phyloP scores from a whole-genome alignment of 345 rosid genomes.

The Ailanthus altissimus region DNA sequence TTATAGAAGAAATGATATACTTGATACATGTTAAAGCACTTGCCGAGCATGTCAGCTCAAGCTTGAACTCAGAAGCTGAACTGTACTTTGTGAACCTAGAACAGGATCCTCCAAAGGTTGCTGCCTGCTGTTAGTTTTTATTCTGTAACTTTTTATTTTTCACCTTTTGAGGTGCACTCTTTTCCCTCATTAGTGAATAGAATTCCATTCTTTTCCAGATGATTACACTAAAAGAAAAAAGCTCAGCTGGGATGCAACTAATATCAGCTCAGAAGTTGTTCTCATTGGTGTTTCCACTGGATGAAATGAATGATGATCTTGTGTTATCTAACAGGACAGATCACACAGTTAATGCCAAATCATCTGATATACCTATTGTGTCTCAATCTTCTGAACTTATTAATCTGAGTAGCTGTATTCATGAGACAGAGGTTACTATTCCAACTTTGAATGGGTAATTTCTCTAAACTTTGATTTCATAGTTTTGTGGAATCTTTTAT shows the following conservation, averaged over 20 bases:
- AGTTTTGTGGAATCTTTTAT: neutral
- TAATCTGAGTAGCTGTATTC: constrained; percentile 78
- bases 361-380: constrained; percentile 29
- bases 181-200: neutral
- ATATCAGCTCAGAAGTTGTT: constrained; percentile 57
- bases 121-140: neutral
- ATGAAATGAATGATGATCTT: constrained; percentile 31
- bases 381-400: constrained; percentile 50
- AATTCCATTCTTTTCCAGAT: constrained; percentile 47
- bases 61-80: constrained; percentile 55
- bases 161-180: constrained; percentile 10
- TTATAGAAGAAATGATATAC: constrained; percentile 89
- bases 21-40: constrained; percentile 60
- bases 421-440: constrained; percentile 66
- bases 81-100: constrained; percentile 69
- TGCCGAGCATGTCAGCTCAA: constrained; percentile 52
- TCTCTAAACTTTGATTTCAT: neutral
- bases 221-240: constrained; percentile 48
- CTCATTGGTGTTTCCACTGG: constrained; percentile 45
- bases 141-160: neutral
- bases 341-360: constrained; percentile 17
- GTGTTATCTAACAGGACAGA: constrained; percentile 25
- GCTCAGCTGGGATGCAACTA: constrained; percentile 49
- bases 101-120: constrained; percentile 91
- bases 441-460: constrained; percentile 88